Percentiles rank a stretch among this genome's conserved stretches.
phyloP scores from a whole-genome alignment of 306 rosid genomes.

The Acacia acuminata region DNA sequence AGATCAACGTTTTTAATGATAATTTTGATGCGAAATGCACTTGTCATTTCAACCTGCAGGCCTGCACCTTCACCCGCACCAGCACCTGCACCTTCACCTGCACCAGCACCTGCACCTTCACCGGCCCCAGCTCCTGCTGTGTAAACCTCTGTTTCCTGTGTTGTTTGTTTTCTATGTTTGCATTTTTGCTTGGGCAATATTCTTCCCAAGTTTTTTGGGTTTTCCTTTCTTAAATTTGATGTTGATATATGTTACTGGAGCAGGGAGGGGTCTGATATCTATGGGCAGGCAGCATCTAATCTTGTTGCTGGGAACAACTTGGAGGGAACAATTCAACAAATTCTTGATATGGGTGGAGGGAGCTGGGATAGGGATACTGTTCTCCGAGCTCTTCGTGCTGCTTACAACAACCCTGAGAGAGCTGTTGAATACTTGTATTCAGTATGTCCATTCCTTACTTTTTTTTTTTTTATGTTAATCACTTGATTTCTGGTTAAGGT shows the following conservation, averaged over 20 bases:
- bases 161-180: slow-evolving; percentile 16
- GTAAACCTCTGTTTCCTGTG: slow-evolving; percentile 38
- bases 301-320: slow-evolving; percentile 85
- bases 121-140: slow-evolving; percentile 32
- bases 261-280: slow-evolving; percentile 67
- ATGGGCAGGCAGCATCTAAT: slow-evolving; percentile 88
- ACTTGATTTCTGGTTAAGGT: not conserved
- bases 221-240: slow-evolving; percentile 11
- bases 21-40: slow-evolving; percentile 6
- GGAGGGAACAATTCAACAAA: slow-evolving; percentile 79
- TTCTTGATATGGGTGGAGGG: slow-evolving; percentile 90
- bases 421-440: slow-evolving; percentile 90
- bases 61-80: slow-evolving; percentile 30
- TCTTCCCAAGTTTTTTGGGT: not conserved
- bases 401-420: slow-evolving; percentile 93
- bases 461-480: not conserved
- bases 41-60: slow-evolving; percentile 46
- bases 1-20: not conserved
- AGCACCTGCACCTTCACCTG: slow-evolving; percentile 31
- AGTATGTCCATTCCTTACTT: slow-evolving; percentile 45
- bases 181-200: not conserved
- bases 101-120: slow-evolving; percentile 22
- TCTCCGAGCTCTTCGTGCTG: slow-evolving; percentile 88
- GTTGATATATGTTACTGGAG: slow-evolving; percentile 30
- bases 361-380: slow-evolving; percentile 95